phyloP scores from a whole-genome alignment of 2,329 filamentous ascomycete genomes.

The Coniochaeta sp. region DNA sequence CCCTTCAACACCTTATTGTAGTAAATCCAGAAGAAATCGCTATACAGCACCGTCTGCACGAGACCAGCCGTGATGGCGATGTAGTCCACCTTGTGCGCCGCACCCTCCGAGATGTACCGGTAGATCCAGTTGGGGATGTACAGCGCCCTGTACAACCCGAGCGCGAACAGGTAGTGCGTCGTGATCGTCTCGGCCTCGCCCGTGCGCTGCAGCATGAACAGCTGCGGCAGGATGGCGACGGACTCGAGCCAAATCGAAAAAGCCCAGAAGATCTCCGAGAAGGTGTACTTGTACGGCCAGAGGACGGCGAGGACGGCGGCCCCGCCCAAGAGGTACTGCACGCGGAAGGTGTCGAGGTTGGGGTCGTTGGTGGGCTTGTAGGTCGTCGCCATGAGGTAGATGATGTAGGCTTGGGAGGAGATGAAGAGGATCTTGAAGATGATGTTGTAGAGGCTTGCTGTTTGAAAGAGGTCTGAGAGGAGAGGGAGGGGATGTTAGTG shows the following conservation, averaged over 20 bases:
- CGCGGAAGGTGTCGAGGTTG: conserved; percentile 94
- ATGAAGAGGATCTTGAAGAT: conserved; percentile 97
- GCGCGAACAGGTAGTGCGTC: conserved; percentile 91
- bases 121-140: conserved; percentile 99
- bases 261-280: conserved; percentile 87
- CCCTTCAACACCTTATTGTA: conserved; percentile 93
- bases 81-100: conserved; percentile 66
- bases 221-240: conserved; percentile 91
- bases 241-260: conserved; percentile 98
- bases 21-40: conserved; percentile 99
- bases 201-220: conserved; percentile 96
- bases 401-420: conserved; percentile 79
- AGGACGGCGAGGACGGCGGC: conserved; percentile 72
- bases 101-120: conserved; percentile 67
- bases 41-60: conserved; percentile 91
- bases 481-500: conserved; percentile 6
- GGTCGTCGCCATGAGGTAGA: conserved; percentile 96
- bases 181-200: conserved; percentile 99
- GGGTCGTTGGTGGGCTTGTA: conserved; percentile 98
- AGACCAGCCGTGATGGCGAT: conserved; percentile 86
- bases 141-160: conserved; percentile 83
- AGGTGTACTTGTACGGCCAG: conserved; percentile 77
- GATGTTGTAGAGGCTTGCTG: conserved; percentile 81
- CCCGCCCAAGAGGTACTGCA: conserved; percentile 84
- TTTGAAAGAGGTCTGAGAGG: conserved; percentile 72